A percentile compares a stretch with the other conserved stretches of the same genome.
These are phyloP conservation scores for Fistulifera pelliculosa DNA, from an alignment of 108 stramenopile genomes.

Conservation along the genomic window DNA sequence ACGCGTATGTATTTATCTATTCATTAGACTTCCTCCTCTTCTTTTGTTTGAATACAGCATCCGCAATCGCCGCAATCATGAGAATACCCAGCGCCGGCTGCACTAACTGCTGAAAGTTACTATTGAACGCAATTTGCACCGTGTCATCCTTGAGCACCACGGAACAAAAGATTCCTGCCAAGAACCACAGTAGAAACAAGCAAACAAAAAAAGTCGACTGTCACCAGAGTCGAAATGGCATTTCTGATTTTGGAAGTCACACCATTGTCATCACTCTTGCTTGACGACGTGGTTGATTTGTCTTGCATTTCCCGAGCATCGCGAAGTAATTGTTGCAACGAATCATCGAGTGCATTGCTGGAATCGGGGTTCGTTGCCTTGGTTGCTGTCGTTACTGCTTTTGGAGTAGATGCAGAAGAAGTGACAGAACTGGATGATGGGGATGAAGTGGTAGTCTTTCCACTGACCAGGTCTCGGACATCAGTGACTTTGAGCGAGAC, in stretches of 20 bases:
- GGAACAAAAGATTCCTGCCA: conserved; percentile 76
- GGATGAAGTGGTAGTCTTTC: no score
- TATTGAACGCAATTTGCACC: conserved; percentile 88
- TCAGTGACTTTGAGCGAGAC: no score
- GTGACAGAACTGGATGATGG: no score
- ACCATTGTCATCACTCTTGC: no score
- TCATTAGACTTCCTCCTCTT: conserved; percentile 12
- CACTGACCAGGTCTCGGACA: no score
- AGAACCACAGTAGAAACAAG: conserved; percentile 80
- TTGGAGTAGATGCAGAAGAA: no score
- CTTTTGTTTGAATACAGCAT: conserved; percentile 31
- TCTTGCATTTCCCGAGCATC: conserved; percentile 55
- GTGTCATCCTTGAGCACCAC: conserved; percentile 72
- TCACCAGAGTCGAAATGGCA: conserved; percentile 78
- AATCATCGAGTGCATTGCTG: conserved; percentile 20
- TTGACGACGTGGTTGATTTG: not conserved
- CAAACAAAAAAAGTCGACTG: conserved; percentile 89
- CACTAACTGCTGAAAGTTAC: conserved; percentile 62
- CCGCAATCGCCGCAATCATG: conserved; percentile 77
- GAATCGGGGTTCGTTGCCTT: no score
- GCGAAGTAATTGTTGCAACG: conserved; percentile 53
- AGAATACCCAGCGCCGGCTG: conserved; percentile 85
- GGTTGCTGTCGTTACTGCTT: no score
- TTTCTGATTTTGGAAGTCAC: conserved; percentile 29
- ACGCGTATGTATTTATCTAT: no score